A percentile compares a stretch with the other conserved stretches of the same genome.
phyloP scores from a whole-genome alignment of 2,329 filamentous ascomycete species.

The Fusarium siculi region DNA sequence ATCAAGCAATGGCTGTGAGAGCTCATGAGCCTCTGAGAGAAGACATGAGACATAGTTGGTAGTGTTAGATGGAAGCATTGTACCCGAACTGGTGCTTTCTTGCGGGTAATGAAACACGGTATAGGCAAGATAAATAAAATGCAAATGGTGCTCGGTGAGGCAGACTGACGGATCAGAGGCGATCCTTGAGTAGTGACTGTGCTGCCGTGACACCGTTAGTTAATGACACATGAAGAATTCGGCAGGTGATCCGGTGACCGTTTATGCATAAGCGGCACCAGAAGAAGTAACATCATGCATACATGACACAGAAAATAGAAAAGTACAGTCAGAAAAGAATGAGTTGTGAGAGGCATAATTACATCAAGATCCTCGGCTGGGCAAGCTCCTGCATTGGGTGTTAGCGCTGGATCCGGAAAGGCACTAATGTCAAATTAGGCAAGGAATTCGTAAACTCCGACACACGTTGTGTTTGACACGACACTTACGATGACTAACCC shows the following conservation, averaged over 20 bases:
- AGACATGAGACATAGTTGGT: neutral
- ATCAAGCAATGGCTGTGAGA: neutral
- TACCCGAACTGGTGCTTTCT: neutral
- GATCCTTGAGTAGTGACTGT: neutral
- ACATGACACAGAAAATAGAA: neutral
- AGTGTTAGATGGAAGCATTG: neutral
- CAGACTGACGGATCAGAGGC: neutral
- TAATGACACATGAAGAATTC: neutral
- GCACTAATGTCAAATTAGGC: neutral
- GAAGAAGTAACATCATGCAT: too few relatives aligned
- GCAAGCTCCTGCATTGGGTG: neutral
- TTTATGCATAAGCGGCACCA: neutral
- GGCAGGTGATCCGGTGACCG: neutral
- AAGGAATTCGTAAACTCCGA: neutral
- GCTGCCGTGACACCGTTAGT: neutral
- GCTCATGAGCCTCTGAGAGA: neutral
- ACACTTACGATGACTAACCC: neutral
- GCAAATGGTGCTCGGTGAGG: neutral
- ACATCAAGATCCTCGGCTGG: neutral
- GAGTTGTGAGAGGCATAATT: neutral
- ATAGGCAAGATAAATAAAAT: neutral
- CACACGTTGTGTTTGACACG: neutral
- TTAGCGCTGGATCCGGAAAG: neutral
- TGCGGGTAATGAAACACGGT: fast-evolving
- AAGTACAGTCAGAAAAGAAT: neutral